Conservation (phyloP, 257 asterid genomes). For the Catharanthus roseus region DNA sequence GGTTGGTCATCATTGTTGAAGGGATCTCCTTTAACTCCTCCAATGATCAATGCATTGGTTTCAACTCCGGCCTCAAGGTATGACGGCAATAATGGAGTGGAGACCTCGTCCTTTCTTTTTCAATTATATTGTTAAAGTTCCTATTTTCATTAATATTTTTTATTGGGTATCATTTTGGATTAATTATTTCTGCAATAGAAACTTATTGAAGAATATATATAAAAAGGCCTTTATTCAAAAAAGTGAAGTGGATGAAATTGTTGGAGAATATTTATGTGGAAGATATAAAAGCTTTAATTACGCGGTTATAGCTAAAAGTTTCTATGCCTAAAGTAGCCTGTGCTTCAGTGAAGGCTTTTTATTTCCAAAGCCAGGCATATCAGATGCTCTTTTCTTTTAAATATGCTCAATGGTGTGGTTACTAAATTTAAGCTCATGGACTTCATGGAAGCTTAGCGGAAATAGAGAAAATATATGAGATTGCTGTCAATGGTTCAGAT, state of each 20-base stretch:
- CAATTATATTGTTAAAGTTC: not conserved
- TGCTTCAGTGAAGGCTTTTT: conserved; percentile 24
- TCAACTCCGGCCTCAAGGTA: conserved; percentile 98
- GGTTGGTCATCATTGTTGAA: conserved; percentile 91
- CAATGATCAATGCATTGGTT: conserved; percentile 64
- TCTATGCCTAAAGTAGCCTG: conserved; percentile 12
- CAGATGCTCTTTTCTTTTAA: conserved; percentile 16
- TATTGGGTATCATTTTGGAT: not conserved
- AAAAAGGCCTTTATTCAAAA: not conserved
- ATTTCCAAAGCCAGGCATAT: conserved; percentile 29
- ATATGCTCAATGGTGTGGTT: conserved; percentile 28
- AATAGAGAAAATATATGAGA: conserved; percentile 87
- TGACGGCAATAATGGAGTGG: conserved; percentile 3
- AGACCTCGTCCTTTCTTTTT: not conserved
- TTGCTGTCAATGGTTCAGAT: conserved; percentile 77
- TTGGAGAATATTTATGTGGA: not conserved
- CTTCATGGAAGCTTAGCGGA: conserved; percentile 95
- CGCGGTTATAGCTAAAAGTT: not conserved
- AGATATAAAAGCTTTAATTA: not conserved
- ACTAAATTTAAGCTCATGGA: conserved; percentile 63
- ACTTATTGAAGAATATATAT: not conserved
- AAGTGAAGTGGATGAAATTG: not conserved
- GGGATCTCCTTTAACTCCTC: conserved; percentile 77
- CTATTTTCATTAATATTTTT: not conserved
- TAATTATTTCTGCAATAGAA: not conserved